Conservation (phyloP, 805 yeast genomes). For the Starmerella kuoi region DNA sequence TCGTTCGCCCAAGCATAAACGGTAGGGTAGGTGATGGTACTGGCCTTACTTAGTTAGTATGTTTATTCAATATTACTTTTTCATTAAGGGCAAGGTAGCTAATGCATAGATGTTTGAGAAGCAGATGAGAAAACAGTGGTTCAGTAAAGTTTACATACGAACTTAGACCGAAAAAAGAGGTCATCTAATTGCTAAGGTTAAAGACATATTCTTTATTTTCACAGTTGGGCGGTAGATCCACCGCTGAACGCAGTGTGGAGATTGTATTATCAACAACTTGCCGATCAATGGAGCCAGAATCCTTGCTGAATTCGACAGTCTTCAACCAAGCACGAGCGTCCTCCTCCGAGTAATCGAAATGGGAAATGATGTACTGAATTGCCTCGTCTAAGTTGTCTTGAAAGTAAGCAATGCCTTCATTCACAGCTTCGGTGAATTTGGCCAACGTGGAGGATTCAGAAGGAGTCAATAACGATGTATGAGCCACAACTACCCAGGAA, state of each 20-base stretch:
- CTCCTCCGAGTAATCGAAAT: slow-evolving; percentile 61
- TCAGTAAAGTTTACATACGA: too few relatives aligned
- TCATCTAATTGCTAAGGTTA: too few relatives aligned
- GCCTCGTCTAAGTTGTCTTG: slow-evolving; percentile 50
- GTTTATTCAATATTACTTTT: too few relatives aligned
- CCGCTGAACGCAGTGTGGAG: slow-evolving; percentile 47
- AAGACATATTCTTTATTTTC: slow-evolving; percentile 16
- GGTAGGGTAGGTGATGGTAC: too few relatives aligned
- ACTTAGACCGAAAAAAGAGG: too few relatives aligned
- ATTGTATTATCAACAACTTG: slow-evolving; percentile 45
- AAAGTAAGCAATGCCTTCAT: slow-evolving; percentile 60
- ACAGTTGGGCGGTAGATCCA: slow-evolving; percentile 34
- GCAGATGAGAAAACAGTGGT: too few relatives aligned
- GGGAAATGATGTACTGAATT: slow-evolving; percentile 46
- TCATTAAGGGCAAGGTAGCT: too few relatives aligned
- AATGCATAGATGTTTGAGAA: too few relatives aligned
- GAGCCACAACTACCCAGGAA: slow-evolving; percentile 70
- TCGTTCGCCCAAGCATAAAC: slow-evolving; percentile 16
- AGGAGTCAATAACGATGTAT: slow-evolving; percentile 30
- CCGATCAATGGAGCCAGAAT: slow-evolving; percentile 39
- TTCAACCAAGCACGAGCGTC: slow-evolving; percentile 76
- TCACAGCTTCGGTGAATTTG: slow-evolving; percentile 42
- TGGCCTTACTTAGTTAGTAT: too few relatives aligned
- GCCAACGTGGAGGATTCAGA: slow-evolving; percentile 24
- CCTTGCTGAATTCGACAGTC: slow-evolving; percentile 53